phyloP scores from a whole-genome alignment of 352 stramenopile species.

The Phytophthora colocasiae region DNA sequence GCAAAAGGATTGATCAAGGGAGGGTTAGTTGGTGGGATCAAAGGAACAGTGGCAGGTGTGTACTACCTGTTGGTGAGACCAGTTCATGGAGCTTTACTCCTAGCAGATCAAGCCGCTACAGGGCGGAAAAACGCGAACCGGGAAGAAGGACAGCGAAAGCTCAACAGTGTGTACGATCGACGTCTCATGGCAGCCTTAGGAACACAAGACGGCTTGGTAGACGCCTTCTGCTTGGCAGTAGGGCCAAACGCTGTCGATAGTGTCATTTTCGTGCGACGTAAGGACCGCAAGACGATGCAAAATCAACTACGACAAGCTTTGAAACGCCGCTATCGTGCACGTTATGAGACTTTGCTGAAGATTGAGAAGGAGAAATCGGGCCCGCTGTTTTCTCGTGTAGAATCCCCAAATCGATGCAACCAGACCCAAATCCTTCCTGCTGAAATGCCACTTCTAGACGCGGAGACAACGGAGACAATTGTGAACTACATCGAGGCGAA shows the following conservation, averaged over 20 bases:
- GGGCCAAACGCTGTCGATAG: constrained; percentile 29
- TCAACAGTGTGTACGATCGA: constrained; percentile 36
- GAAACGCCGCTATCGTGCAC: constrained; percentile 21
- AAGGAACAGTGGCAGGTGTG: constrained; percentile 26
- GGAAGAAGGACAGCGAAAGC: constrained; percentile 36
- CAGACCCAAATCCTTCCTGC: neutral
- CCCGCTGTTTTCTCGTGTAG: constrained; percentile 1
- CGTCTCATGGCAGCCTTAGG: constrained; percentile 37
- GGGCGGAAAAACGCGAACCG: constrained; percentile 50
- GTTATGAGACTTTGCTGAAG: constrained; percentile 22
- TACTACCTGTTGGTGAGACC: constrained; percentile 41
- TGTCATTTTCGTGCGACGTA: constrained; percentile 31
- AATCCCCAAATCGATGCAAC: neutral
- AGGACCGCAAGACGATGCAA: constrained; percentile 31
- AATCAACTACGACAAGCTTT: constrained; percentile 14
- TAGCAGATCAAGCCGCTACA: constrained; percentile 49
- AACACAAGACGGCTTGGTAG: constrained; percentile 26
- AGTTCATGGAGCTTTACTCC: constrained; percentile 42
- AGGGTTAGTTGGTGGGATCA: constrained; percentile 27
- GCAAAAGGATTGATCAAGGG: constrained; percentile 32
- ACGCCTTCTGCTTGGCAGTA: constrained; percentile 28
- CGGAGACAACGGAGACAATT: neutral
- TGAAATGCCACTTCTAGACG: constrained; percentile 13
- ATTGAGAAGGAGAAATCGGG: constrained; percentile 19
- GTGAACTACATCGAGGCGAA: constrained; percentile 1